These are phyloP conservation scores for Flaveria floridana DNA, from an alignment of 140 eudicot species.

Conservation along the genomic window DNA sequence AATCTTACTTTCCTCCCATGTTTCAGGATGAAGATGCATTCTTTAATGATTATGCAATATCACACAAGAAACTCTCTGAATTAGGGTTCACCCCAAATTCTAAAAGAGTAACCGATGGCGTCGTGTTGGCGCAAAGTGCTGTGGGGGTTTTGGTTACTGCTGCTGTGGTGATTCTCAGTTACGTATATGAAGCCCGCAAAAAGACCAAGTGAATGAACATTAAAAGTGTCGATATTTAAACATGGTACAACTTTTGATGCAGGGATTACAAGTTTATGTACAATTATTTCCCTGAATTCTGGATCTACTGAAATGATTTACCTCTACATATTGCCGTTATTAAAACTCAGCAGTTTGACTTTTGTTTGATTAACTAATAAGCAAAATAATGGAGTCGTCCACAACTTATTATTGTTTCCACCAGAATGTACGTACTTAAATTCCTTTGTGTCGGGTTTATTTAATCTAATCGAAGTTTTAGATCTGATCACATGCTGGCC, in stretches of 20 bases:
- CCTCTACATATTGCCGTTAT: not conserved
- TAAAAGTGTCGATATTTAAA: not conserved
- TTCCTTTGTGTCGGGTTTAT: constrained; percentile 25
- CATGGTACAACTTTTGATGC: constrained; percentile 17
- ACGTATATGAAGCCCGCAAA: constrained; percentile 73
- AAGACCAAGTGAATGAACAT: constrained; percentile 41
- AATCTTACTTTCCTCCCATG: constrained; percentile 35
- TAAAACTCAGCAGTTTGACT: constrained; percentile 27
- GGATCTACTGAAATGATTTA: constrained; percentile 14
- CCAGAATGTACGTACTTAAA: constrained; percentile 32
- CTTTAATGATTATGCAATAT: constrained; percentile 72
- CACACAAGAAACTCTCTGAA: constrained; percentile 97
- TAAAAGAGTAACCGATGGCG: constrained; percentile 54
- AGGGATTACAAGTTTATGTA: constrained; percentile 27
- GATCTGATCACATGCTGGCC: constrained; percentile 38
- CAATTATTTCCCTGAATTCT: constrained; percentile 18
- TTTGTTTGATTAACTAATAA: constrained; percentile 33
- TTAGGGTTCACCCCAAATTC: constrained; percentile 64
- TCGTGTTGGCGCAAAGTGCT: constrained; percentile 82
- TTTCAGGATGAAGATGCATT: constrained; percentile 87
- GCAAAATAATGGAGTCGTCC: constrained; percentile 26
- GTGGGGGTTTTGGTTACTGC: constrained; percentile 87
- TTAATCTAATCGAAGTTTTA: constrained; percentile 24
- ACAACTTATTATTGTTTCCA: constrained; percentile 29
- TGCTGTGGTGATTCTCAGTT: constrained; percentile 74